Base-by-base conservation (phyloP, 2,329 filamentous ascomycete genomes). In the Penicillium sp. region DNA sequence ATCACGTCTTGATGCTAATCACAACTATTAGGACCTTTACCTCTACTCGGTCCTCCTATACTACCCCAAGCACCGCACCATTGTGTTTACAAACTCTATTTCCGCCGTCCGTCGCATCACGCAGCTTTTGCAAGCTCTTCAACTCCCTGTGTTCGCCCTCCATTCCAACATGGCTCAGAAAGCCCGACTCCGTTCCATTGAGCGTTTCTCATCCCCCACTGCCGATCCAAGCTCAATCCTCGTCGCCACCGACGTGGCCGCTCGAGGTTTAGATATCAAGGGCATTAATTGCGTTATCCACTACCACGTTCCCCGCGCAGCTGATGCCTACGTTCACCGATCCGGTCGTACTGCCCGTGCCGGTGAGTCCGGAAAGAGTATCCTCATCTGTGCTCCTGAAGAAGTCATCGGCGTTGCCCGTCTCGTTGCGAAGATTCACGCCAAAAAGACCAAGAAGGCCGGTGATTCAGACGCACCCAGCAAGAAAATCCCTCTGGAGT, bases 161-260 rank as follows among this genome's bases (percentile, higher is more conserved):
- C 94, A 99, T 74, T 97, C 91, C 0, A 89, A 91, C 60, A 97
- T 99, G 94, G 82, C 86, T 1, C 94, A 99, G 74, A 97, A 97
- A 73, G 92, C 94, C 3, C 91, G 94, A 41, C 80, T 97, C n/a
- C 86, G 93, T 36, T 93, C 91, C 1, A 83, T 99, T 2, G 94
- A 99, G 70, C 88, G 89, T 38, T 97, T 99, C 75, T 87, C 88
- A 1, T 83, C 83, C 2, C 78, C 84, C 0, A 70, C 75, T 0
- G 66, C 73, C 5, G 78, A 83, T 43, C 75, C 79, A 29, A 79
- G 72, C 65, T 83, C 86, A 1, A 88, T 97, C 42, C 83, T 97
- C 2, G 83, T 99, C 16, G 91, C 94, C 3, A 97, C 94, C 0
- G 94, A 99, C 78, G 94, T 99, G 30, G 94, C 94, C 10, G 94